Percentiles rank a stretch among this genome's conserved stretches.
phyloP scores from a whole-genome alignment of 495 filamentous ascomycete genomes.

The Penicillium chermesinum region DNA sequence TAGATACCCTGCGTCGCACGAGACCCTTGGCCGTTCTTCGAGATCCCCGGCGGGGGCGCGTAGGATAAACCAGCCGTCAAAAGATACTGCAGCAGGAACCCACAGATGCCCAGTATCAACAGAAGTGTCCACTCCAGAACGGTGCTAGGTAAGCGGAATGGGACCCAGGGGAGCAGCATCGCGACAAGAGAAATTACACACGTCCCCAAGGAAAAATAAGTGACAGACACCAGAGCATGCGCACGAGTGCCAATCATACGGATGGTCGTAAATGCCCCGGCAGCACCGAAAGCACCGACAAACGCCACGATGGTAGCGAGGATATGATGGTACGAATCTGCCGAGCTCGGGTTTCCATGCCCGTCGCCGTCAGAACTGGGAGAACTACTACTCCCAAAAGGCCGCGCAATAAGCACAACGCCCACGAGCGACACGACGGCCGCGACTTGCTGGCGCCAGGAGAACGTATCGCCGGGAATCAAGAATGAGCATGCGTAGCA shows the following conservation, averaged over 20 bases:
- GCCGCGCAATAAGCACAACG: slow-evolving; percentile 80
- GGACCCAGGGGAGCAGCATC: slow-evolving; percentile 53
- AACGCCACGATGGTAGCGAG: slow-evolving; percentile 68
- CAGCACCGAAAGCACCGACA: slow-evolving; percentile 73
- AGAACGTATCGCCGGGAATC: slow-evolving; percentile 70
- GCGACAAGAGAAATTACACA: slow-evolving; percentile 59
- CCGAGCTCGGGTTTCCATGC: slow-evolving; percentile 24
- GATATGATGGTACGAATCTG: slow-evolving; percentile 57
- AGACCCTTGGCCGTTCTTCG: slow-evolving; percentile 38
- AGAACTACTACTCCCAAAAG: slow-evolving; percentile 40
- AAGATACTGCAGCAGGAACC: slow-evolving; percentile 83
- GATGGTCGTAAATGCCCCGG: slow-evolving; percentile 73
- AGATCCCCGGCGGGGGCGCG: slow-evolving; percentile 39
- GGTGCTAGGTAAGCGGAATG: slow-evolving; percentile 60
- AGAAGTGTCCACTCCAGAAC: slow-evolving; percentile 67
- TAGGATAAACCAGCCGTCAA: slow-evolving; percentile 75
- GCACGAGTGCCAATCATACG: slow-evolving; percentile 79
- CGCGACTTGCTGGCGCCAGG: slow-evolving; percentile 69
- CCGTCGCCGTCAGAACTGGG: slow-evolving; percentile 2
- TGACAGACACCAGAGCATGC: slow-evolving; percentile 80
- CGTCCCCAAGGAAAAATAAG: slow-evolving; percentile 73
- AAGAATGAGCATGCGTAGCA: slow-evolving; percentile 78
- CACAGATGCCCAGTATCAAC: slow-evolving; percentile 62
- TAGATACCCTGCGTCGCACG: slow-evolving; percentile 88
- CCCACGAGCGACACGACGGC: slow-evolving; percentile 71